phyloP scores from a whole-genome alignment of 306 rosid species.

The Medicago arabica region DNA sequence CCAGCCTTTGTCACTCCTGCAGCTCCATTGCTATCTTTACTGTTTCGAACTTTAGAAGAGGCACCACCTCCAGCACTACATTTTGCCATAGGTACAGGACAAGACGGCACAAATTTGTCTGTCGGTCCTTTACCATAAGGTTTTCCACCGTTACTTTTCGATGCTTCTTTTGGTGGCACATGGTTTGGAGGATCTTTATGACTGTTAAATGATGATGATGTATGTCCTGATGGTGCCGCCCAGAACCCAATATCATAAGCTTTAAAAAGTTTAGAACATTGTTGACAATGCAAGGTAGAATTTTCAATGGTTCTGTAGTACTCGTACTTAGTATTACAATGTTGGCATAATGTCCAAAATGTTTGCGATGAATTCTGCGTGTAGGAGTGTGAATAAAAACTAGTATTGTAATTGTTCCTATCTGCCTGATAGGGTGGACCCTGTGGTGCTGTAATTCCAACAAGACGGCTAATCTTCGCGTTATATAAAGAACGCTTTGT shows the following conservation, averaged over 20 bases:
- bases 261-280: constrained; percentile 53
- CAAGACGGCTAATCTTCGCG: constrained; percentile 40
- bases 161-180: constrained; percentile 48
- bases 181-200: constrained; percentile 46
- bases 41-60: constrained; percentile 46
- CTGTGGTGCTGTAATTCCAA: constrained; percentile 46
- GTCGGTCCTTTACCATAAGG: constrained; percentile 30
- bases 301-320: constrained; percentile 52
- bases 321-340: constrained; percentile 62
- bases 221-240: constrained; percentile 41
- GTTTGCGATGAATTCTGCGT: constrained; percentile 47
- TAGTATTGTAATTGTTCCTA: constrained; percentile 45
- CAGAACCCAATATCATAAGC: constrained; percentile 57
- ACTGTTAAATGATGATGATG: constrained; percentile 39
- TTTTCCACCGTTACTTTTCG: constrained; percentile 46
- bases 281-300: constrained; percentile 59
- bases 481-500: constrained; percentile 60
- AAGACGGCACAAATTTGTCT: constrained; percentile 10
- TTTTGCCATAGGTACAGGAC: constrained; percentile 49
- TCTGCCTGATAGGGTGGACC: constrained; percentile 49
- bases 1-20: constrained; percentile 46
- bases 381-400: constrained; percentile 48
- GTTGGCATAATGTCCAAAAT: constrained; percentile 79
- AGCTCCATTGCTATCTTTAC: constrained; percentile 44
- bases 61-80: constrained; percentile 43